A percentile compares a stretch with the other conserved stretches of the same genome.
Conservation (phyloP, 257 asterid genomes). For the Rehmannia glutinosa region DNA sequence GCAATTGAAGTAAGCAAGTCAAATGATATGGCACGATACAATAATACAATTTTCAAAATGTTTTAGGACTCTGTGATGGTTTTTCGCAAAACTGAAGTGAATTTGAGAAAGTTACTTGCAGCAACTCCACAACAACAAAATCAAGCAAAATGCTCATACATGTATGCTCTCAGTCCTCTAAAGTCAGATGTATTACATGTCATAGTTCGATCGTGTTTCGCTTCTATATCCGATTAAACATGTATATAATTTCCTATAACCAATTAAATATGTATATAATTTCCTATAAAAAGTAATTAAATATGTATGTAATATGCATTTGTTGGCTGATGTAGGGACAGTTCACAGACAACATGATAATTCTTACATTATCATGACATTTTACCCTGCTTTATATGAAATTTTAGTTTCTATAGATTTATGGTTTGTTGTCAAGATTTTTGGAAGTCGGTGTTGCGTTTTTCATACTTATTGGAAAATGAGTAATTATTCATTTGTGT, state of each 20-base stretch:
- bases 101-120: constrained; percentile 73
- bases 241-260: too few relatives aligned
- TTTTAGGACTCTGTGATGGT: constrained; percentile 46
- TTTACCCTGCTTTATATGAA: not conserved
- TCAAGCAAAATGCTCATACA: constrained; percentile 80
- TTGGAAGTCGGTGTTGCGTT: not conserved
- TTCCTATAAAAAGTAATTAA: not conserved
- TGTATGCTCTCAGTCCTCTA: constrained; percentile 44
- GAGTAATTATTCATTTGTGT: constrained; percentile 6
- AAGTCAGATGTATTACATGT: constrained; percentile 5
- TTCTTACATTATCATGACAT: not conserved
- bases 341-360: not conserved
- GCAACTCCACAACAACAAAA: constrained; percentile 81
- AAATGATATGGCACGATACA: too few relatives aligned
- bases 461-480: not conserved
- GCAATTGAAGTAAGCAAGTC: too few relatives aligned
- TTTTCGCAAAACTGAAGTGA: constrained; percentile 75
- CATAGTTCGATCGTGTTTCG: too few relatives aligned
- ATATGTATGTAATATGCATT: not conserved
- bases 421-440: not conserved
- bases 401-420: too few relatives aligned
- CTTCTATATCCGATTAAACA: too few relatives aligned
- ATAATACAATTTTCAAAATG: not conserved
- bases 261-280: too few relatives aligned
- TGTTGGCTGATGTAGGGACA: constrained; percentile 8